Base-by-base conservation (phyloP, 2,329 filamentous ascomycete species). In the Pseudodiploospora longispora region DNA sequence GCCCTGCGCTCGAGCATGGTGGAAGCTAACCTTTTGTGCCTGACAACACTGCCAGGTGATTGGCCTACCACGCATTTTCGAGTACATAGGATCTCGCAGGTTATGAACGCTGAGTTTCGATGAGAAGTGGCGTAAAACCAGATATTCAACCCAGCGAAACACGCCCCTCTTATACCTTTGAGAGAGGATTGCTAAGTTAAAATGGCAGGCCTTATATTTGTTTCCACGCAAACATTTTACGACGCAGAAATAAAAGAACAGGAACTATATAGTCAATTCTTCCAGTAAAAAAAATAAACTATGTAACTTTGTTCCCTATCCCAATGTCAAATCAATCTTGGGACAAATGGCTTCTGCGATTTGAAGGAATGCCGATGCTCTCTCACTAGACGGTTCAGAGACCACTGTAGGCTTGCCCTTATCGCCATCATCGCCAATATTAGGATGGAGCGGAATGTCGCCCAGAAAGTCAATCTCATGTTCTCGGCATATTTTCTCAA, bases 321-420 rank as follows among this genome's bases (percentile, higher is more conserved):
- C 19, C 19, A 3, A 19, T 19, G 43, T 42, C 30, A 68, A 46
- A 30, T 55, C 55, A 48, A 80, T 67, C 54, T 71, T 76, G 2
- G 51, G 57, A 10, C 61, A 67, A 30, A 84, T 67, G 28, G 66
- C 62, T 44, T 74, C 68, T 1, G 87, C 87, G 59, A 95, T 82
- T 12, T 72, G 68, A 46, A 83, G 65, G 60, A 96, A 98, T 1
- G 82, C 80, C 42, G 72, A 67, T 1, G 86, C 83, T 53, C 87
- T 78, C 30, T 78, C 74, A 54, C 87, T 89, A 1, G 80, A 73
- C 6, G 91, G 88, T 62, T 95, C 87, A 2, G 87, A 78, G 3
- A 95, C 88, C 0, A 97, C 86, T 1, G 90, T 96, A 4, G 93
- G 93, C 62, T 85, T 88, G 1, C 93, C 93, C 19, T 76, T 71